Conservation (phyloP, 2,329 filamentous ascomycete genomes). For the Torrubiella hemipterigena region DNA sequence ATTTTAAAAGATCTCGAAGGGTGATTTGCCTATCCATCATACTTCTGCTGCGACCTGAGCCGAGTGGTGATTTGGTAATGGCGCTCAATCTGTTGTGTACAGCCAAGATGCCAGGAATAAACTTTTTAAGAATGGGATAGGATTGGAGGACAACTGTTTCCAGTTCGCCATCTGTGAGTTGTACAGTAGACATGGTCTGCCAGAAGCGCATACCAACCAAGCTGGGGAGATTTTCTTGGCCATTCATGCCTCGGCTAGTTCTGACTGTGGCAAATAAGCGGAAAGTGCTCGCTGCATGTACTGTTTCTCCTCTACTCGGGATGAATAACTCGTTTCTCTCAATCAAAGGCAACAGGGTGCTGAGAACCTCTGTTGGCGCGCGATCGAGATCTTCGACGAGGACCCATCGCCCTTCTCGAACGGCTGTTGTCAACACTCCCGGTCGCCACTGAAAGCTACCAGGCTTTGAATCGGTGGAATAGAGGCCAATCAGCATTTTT, state of each 20-base stretch:
- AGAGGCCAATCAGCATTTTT: constrained; percentile 89
- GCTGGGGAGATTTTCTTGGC: constrained; percentile 52
- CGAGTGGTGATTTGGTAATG: constrained; percentile 31
- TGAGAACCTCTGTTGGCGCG: constrained; percentile 89
- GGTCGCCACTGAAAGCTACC: constrained; percentile 88
- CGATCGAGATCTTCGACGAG: constrained; percentile 94
- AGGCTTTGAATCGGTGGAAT: constrained; percentile 77
- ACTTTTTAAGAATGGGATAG: constrained; percentile 57
- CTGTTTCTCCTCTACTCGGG: constrained; percentile 74
- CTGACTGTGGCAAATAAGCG: constrained; percentile 86
- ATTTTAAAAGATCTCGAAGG: constrained; percentile 77
- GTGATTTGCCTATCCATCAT: constrained; percentile 44
- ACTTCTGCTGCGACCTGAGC: constrained; percentile 24
- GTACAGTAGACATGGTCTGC: constrained; percentile 59
- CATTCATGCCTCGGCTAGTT: constrained; percentile 58
- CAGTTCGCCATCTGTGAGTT: constrained; percentile 59
- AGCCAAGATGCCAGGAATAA: constrained; percentile 44
- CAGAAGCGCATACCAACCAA: constrained; percentile 82
- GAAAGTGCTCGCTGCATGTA: constrained; percentile 75
- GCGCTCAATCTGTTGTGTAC: constrained; percentile 44
- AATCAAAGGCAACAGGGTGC: constrained; percentile 81
- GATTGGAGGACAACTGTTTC: constrained; percentile 58
- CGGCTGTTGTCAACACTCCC: constrained; percentile 86
- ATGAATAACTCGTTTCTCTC: constrained; percentile 87
- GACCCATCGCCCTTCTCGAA: constrained; percentile 90